Base-by-base conservation (phyloP, 1,139 yeast genomes). In the Zygosaccharomyces sapae region DNA sequence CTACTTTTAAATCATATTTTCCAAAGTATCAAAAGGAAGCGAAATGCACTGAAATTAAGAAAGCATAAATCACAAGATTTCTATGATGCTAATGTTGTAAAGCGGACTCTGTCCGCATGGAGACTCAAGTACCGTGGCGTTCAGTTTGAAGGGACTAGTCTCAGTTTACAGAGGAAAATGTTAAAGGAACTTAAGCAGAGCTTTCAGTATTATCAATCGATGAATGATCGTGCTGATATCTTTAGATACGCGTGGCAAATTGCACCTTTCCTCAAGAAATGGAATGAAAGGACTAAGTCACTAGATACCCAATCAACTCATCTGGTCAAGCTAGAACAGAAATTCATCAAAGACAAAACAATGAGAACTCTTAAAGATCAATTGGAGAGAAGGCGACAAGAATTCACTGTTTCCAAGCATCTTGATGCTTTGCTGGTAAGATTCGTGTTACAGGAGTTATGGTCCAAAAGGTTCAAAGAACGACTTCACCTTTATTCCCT, bases 391-490 rank as follows among this genome's bases (percentile, higher is more conserved):
- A 58, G 49, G 27, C 29, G 43, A 12, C 44, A 50, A n/a, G 65
- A 63, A 37, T 43, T 40, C 4, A 27, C 40, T 5, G 63, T 55
- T 1, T 25, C 36, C 0, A 8, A 13, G 0, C 51, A 38, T 5
- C 37, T 65, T 12, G 51, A 57, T 9, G 8, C 18, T 3, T 43
- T 57, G 25, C 33, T 63, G 16, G 33, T 53, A 22, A 43, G 42
- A 33, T 57, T 55, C 40, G 47, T 57, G 5, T 49, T 66, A 27
- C 42, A 50, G 2, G 52, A 53, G 6, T 30, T 58, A 12, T 67
- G 70, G 68, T 40, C 24, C 25, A 51, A 48, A 43, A 53, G 61
- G 34, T 55, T 60, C 20, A 16, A 49, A 7, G 57, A 60, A 29
- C 53, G 49, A 2, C 44, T 53, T 3, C 56, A 49, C 31, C 45